Conservation (phyloP, 1,284 basidiomycete species). For the Apiotrichum veenhuisii region DNA sequence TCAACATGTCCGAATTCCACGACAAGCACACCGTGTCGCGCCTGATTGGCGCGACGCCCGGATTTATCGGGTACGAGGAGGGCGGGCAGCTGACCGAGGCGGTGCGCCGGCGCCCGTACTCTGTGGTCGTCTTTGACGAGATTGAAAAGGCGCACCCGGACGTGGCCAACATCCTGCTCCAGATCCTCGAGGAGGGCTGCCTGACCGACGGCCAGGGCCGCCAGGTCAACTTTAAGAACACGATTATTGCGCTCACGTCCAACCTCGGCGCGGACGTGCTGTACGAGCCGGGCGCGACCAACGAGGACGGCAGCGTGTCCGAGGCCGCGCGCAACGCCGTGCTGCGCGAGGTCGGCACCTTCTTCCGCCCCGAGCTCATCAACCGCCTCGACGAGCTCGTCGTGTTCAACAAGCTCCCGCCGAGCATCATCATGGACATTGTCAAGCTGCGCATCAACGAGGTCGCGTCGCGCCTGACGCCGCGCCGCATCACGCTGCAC, state of each 20-base stretch:
- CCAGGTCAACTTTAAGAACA: slow-evolving; percentile 60
- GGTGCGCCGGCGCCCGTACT: slow-evolving; percentile 65
- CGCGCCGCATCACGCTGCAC: slow-evolving; percentile 67
- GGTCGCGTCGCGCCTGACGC: slow-evolving; percentile 63
- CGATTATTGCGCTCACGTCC: slow-evolving; percentile 88
- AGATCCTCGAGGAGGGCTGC: slow-evolving; percentile 86
- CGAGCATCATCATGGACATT: slow-evolving; percentile 67
- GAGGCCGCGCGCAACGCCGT: slow-evolving; percentile 63
- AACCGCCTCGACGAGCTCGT: slow-evolving; percentile 83
- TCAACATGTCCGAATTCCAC: slow-evolving; percentile 91
- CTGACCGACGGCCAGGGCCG: slow-evolving; percentile 63
- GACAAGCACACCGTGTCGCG: slow-evolving; percentile 86
- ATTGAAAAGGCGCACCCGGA: slow-evolving; percentile 88
- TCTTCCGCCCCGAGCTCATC: slow-evolving; percentile 85
- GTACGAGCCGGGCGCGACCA: slow-evolving; percentile 63
- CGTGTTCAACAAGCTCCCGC: slow-evolving; percentile 84
- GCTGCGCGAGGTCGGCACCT: slow-evolving; percentile 67
- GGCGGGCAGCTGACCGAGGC: slow-evolving; percentile 77
- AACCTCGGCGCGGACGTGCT: slow-evolving; percentile 79
- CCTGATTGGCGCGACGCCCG: slow-evolving; percentile 83
- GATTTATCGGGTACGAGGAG: slow-evolving; percentile 91
- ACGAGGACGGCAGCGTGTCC: slow-evolving; percentile 65
- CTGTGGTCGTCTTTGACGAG: slow-evolving; percentile 60
- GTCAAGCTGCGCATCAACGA: slow-evolving; percentile 72
- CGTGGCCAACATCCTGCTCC: slow-evolving; percentile 84